phyloP scores from a whole-genome alignment of 2,329 filamentous ascomycete species.

The Colletotrichum cuscutae region DNA sequence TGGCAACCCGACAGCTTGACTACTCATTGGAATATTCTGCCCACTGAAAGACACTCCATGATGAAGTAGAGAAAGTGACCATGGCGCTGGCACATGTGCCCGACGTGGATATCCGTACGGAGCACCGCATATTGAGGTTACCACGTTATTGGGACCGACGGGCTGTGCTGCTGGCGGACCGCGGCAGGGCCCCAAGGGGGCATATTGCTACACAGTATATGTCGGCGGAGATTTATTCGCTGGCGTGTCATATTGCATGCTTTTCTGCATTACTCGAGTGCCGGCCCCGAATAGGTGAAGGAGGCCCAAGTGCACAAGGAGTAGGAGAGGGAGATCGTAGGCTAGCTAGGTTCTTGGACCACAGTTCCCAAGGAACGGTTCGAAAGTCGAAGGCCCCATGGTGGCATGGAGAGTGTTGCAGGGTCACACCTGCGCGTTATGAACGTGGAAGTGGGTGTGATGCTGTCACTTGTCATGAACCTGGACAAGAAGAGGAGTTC shows the following conservation, averaged over 20 bases:
- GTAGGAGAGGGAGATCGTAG: conserved; percentile 7
- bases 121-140: conserved; percentile 10
- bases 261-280: background rate
- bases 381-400: background rate
- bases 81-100: conserved; percentile 3
- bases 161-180: background rate
- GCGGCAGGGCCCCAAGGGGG: background rate
- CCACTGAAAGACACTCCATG: background rate
- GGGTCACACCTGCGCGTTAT: background rate
- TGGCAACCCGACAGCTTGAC: background rate
- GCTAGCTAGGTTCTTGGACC: conserved; percentile 18
- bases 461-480: conserved; percentile 34
- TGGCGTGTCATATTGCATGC: background rate
- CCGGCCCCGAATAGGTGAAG: background rate
- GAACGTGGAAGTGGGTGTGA: conserved; percentile 10
- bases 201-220: background rate
- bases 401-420: background rate
- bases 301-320: background rate
- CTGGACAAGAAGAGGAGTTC: conserved; percentile 4
- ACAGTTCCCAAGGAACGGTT: background rate
- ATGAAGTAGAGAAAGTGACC: background rate
- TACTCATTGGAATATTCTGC: background rate
- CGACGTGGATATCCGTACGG: background rate
- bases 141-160: conserved; percentile 13
- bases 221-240: background rate